Conservation (phyloP, 192 early-diverging fungal genomes). For the Backusella luteola region DNA sequence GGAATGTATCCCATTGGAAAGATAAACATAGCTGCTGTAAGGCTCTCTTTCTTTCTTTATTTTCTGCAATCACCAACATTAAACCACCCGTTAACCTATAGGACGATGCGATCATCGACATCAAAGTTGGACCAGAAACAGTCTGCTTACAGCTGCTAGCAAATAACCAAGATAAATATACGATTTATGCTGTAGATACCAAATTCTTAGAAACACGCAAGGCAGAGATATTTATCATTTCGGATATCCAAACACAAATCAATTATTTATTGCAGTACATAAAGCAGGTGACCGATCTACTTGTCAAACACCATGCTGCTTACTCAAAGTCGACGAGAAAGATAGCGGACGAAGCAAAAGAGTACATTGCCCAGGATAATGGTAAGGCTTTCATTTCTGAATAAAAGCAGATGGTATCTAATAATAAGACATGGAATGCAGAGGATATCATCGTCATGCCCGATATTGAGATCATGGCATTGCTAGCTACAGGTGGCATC, state of each 20-base stretch:
- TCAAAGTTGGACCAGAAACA: background rate
- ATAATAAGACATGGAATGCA: background rate
- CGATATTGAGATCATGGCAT: background rate
- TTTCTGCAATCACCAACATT: too few relatives aligned
- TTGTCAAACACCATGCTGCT: background rate
- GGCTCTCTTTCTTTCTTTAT: background rate
- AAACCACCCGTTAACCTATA: background rate
- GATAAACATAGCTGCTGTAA: background rate
- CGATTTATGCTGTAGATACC: background rate
- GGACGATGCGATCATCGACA: background rate
- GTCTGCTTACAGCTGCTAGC: background rate
- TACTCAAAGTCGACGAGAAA: background rate
- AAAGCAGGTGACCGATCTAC: background rate
- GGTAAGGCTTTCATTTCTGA: background rate
- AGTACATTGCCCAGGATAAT: background rate
- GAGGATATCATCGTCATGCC: slow-evolving; percentile 6
- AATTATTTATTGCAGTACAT: slow-evolving; percentile 10
- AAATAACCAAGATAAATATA: background rate
- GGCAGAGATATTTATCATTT: slow-evolving; percentile 7
- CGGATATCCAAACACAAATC: slow-evolving; percentile 7
- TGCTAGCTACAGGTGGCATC: background rate
- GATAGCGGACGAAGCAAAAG: background rate
- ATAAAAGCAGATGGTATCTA: background rate
- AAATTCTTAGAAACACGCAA: background rate
- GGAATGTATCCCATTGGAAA: slow-evolving; percentile 11